phyloP scores from a whole-genome alignment of 202 grass and related monocot genomes.

The Carex sylvatica region DNA sequence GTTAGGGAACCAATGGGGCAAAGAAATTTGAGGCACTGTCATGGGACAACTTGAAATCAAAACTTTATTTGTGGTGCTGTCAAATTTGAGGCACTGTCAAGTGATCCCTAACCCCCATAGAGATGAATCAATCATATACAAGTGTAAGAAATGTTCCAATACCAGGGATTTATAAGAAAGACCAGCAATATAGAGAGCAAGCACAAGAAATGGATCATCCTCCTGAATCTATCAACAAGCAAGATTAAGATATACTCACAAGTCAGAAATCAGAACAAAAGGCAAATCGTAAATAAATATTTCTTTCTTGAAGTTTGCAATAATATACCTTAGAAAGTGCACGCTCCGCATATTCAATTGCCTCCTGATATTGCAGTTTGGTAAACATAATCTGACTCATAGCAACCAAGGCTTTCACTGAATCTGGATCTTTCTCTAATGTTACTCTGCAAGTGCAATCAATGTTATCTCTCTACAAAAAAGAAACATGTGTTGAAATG shows the following conservation, averaged over 20 bases:
- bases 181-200: conserved; percentile 57
- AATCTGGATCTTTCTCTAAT: conserved; percentile 71
- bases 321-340: conserved; percentile 67
- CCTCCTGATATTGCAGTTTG: conserved; percentile 57
- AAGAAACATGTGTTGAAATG: background rate
- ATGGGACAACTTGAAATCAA: background rate
- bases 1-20: background rate
- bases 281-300: conserved; percentile 19
- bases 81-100: too few species aligned
- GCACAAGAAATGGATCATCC: conserved; percentile 70
- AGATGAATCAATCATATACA: background rate
- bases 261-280: background rate
- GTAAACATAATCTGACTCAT: conserved; percentile 58
- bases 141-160: background rate
- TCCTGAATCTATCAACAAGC: conserved; percentile 62
- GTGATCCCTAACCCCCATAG: background rate
- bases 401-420: conserved; percentile 55
- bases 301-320: conserved; percentile 20
- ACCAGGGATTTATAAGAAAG: conserved; percentile 59
- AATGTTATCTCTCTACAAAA: background rate
- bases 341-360: conserved; percentile 62
- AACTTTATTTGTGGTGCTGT: background rate
- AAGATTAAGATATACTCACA: conserved; percentile 24
- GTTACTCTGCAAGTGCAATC: conserved; percentile 50
- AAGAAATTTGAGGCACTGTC: background rate